Percentiles rank a stretch among this genome's conserved stretches.
Evolutionary conservation across 352 stramenopile species (phyloP).

Genomic region (Elongisporangium undulatum): DNA sequence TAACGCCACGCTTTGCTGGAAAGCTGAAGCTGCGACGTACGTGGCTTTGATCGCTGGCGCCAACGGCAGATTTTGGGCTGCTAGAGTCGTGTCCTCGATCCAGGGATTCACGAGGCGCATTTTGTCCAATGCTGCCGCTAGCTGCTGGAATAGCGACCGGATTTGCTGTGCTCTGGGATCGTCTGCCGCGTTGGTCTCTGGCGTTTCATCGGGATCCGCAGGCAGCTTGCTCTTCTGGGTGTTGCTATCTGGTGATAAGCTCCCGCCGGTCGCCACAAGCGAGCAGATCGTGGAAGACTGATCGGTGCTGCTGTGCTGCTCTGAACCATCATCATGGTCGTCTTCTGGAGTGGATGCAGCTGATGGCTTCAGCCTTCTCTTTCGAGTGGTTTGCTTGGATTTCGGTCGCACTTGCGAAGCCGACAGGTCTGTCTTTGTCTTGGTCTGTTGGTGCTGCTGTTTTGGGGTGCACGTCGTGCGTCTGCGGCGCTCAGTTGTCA

Average conservation of each 20-base stretch:
- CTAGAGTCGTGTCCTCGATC: conserved; percentile 4
- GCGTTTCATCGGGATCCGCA: background rate
- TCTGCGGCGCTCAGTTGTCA: conserved; percentile 17
- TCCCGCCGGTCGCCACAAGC: background rate
- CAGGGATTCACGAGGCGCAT: conserved; percentile 16
- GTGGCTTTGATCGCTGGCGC: conserved; percentile 28
- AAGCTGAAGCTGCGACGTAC: conserved; percentile 31
- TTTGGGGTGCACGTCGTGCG: background rate
- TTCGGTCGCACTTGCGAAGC: background rate
- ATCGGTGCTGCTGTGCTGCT: background rate
- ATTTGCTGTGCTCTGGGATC: background rate
- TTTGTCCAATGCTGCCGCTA: conserved; percentile 16
- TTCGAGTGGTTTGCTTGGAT: background rate
- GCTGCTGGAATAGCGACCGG: conserved; percentile 1
- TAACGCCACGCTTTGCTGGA: conserved; percentile 26
- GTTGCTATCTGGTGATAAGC: background rate
- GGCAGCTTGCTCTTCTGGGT: background rate
- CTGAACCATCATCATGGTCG: background rate
- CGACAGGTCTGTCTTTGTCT: background rate
- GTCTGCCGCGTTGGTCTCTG: background rate
- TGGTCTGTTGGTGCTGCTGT: background rate
- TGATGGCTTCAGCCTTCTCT: background rate
- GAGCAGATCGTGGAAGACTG: background rate
- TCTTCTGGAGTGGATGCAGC: background rate
- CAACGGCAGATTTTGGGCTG: background rate